These are phyloP conservation scores for Platanthera guangdongensis DNA, from an alignment of 106 monocot genomes.

Conservation along the genomic window DNA sequence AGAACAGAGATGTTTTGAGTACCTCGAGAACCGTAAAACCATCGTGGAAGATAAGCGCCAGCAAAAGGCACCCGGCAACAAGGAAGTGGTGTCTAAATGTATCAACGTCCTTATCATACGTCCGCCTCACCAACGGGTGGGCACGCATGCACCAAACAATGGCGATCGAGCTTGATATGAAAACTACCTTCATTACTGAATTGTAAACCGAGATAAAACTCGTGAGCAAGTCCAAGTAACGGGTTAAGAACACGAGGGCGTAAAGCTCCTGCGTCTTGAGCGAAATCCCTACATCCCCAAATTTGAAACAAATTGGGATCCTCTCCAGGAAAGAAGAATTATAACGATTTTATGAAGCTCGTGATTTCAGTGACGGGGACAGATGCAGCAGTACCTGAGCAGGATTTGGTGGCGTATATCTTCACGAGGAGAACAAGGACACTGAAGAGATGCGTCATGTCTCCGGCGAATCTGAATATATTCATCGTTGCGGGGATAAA, in stretches of 20 bases:
- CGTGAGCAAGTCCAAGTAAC: slow-evolving; percentile 55
- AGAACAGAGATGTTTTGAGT: neutral
- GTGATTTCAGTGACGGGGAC: neutral
- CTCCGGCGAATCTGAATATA: slow-evolving; percentile 51
- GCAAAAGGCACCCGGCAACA: slow-evolving; percentile 16
- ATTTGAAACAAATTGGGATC: neutral
- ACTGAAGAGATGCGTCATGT: slow-evolving; percentile 63
- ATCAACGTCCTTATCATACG: slow-evolving; percentile 46
- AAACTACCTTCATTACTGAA: slow-evolving; percentile 58
- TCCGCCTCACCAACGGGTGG: slow-evolving; percentile 35
- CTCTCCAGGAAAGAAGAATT: neutral
- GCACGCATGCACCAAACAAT: slow-evolving; percentile 62
- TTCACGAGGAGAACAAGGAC: slow-evolving; percentile 65
- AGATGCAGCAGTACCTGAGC: slow-evolving; percentile 33
- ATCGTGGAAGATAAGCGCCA: slow-evolving; percentile 44
- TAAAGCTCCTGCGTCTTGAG: slow-evolving; percentile 72
- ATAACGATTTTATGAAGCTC: neutral
- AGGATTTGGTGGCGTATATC: slow-evolving; percentile 68
- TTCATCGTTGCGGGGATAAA: slow-evolving; percentile 26
- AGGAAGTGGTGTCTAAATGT: slow-evolving; percentile 53
- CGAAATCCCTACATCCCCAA: slow-evolving; percentile 39
- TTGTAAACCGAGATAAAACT: slow-evolving; percentile 54
- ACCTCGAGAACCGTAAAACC: slow-evolving; percentile 40
- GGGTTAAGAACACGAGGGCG: slow-evolving; percentile 42
- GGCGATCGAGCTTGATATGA: slow-evolving; percentile 38